phyloP scores from a whole-genome alignment of 352 stramenopile genomes.

The Phytophthora aleatoria region DNA sequence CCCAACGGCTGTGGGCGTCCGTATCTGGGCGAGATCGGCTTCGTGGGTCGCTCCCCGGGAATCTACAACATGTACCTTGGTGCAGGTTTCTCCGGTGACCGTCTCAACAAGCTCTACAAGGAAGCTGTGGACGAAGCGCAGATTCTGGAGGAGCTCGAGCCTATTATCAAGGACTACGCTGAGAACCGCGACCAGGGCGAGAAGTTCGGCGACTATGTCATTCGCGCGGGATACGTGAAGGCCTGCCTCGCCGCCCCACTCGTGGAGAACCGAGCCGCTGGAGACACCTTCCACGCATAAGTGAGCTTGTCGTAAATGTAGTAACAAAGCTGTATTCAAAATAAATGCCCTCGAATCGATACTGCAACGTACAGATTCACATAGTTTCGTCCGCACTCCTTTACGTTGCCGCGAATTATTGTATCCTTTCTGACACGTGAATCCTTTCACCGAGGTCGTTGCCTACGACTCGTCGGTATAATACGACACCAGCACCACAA shows the following conservation, averaged over 20 bases:
- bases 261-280: slow-evolving; percentile 61
- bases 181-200: slow-evolving; percentile 64
- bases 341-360: slow-evolving; percentile 2
- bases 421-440: too few relatives aligned
- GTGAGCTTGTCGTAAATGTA: slow-evolving; percentile 16
- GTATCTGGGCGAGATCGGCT: slow-evolving; percentile 98
- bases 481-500: too few relatives aligned
- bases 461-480: too few relatives aligned
- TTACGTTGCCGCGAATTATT: too few relatives aligned
- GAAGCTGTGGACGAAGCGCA: slow-evolving; percentile 77
- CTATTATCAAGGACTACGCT: slow-evolving; percentile 83
- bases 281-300: slow-evolving; percentile 72
- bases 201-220: slow-evolving; percentile 88
- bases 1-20: slow-evolving; percentile 97
- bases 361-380: neutral
- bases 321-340: slow-evolving; percentile 18
- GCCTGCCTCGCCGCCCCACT: slow-evolving; percentile 66
- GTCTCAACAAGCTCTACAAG: slow-evolving; percentile 87
- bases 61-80: slow-evolving; percentile 98
- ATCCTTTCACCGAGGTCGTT: too few relatives aligned
- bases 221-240: slow-evolving; percentile 74
- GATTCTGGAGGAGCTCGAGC: slow-evolving; percentile 71
- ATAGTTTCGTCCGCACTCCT: too few relatives aligned
- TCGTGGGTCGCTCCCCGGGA: slow-evolving; percentile 96
- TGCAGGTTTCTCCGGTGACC: slow-evolving; percentile 75